Conservation (phyloP, 2,329 filamentous ascomycete species). For the Fusarium proliferatum region DNA sequence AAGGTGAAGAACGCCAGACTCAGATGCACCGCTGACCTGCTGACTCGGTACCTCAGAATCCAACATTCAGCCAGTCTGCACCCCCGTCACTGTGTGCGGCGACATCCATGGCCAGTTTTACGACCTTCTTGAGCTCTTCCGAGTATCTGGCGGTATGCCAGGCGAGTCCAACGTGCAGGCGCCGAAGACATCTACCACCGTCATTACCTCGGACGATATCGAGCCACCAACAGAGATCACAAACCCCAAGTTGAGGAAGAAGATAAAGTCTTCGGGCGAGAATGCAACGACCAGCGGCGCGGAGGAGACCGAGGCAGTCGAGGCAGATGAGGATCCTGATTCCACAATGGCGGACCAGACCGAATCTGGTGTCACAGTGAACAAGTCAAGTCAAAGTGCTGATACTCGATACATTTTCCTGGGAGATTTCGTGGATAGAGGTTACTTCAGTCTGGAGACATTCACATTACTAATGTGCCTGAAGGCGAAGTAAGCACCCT, state of each 20-base stretch:
- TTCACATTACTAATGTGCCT: conserved; percentile 97
- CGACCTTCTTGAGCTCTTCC: conserved; percentile 95
- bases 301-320: conserved; percentile 60
- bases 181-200: conserved; percentile 74
- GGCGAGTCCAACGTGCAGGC: conserved; percentile 78
- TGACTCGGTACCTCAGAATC: conserved; percentile 72
- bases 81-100: conserved; percentile 95
- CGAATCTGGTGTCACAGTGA: conserved; percentile 51
- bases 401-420: conserved; percentile 69
- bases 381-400: conserved; percentile 57
- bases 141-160: conserved; percentile 96
- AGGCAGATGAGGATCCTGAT: conserved; percentile 49
- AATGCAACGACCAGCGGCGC: conserved; percentile 62
- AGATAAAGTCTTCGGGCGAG: conserved; percentile 68
- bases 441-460: conserved; percentile 97
- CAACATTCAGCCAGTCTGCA: conserved; percentile 97
- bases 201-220: conserved; percentile 91
- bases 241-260: conserved; percentile 86
- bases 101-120: conserved; percentile 99
- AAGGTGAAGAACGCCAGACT: conserved; percentile 67
- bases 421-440: conserved; percentile 97
- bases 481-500: conserved; percentile 71
- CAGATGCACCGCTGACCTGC: conserved; percentile 5
- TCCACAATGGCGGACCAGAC: conserved; percentile 46
- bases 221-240: conserved; percentile 91